These are phyloP conservation scores for Pseudogymnoascus destructans DNA, from an alignment of 2,329 filamentous ascomycete species.

Conservation along the genomic window DNA sequence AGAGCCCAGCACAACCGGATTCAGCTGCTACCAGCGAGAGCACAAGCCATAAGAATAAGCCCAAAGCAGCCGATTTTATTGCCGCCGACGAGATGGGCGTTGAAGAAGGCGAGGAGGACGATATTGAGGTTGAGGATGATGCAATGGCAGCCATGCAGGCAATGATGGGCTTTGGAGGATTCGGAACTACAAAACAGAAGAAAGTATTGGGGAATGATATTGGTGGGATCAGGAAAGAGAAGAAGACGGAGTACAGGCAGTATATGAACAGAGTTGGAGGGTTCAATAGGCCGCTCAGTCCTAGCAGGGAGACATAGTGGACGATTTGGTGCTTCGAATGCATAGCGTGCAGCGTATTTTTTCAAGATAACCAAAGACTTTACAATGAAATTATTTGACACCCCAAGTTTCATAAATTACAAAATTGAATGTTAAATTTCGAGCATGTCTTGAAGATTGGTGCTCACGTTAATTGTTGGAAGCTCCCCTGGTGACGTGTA, in stretches of 20 bases:
- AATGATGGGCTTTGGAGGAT: constrained; percentile 82
- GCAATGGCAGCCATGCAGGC: constrained; percentile 62
- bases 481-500: neutral
- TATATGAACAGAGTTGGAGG: constrained; percentile 85
- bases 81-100: constrained; percentile 10
- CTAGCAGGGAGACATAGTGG: constrained; percentile 25
- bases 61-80: constrained; percentile 12
- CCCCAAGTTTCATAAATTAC: neutral
- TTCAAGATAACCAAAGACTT: neutral
- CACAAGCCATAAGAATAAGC: constrained; percentile 6
- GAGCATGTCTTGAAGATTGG: neutral
- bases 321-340: neutral
- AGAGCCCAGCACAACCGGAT: constrained; percentile 5
- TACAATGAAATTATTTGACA: constrained; percentile 2
- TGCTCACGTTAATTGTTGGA: neutral
- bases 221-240: constrained; percentile 75
- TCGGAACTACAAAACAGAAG: constrained; percentile 75
- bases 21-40: constrained; percentile 11
- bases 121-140: constrained; percentile 47
- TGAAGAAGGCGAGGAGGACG: constrained; percentile 34
- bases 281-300: constrained; percentile 67
- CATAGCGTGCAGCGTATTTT: neutral
- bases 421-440: neutral
- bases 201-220: constrained; percentile 81
- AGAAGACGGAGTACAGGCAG: constrained; percentile 89